Conservation (phyloP, 1,139 yeast genomes). For the Candida gigantensis region DNA sequence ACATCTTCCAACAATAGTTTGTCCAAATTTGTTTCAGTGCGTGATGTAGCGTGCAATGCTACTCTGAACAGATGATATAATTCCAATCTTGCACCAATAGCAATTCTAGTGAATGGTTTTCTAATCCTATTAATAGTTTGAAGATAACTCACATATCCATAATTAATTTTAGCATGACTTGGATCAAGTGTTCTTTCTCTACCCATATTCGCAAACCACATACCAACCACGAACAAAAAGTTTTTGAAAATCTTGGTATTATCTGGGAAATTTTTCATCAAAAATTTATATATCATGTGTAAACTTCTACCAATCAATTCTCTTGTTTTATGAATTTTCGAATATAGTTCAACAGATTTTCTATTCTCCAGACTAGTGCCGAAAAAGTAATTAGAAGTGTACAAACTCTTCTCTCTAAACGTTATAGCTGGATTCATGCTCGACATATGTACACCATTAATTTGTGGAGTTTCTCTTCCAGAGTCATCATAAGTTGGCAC, state of each 20-base stretch:
- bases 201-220: slow-evolving; percentile 87
- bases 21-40: slow-evolving; percentile 72
- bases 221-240: slow-evolving; percentile 64
- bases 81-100: slow-evolving; percentile 75
- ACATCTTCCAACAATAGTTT: slow-evolving; percentile 65
- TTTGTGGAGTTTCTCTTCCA: slow-evolving; percentile 42
- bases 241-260: slow-evolving; percentile 71
- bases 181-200: slow-evolving; percentile 65
- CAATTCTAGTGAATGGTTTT: slow-evolving; percentile 78
- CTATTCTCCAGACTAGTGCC: slow-evolving; percentile 52
- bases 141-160: slow-evolving; percentile 34
- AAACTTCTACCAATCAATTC: slow-evolving; percentile 65
- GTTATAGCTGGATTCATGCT: slow-evolving; percentile 51
- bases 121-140: slow-evolving; percentile 50
- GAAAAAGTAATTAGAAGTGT: slow-evolving; percentile 59
- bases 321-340: slow-evolving; percentile 63
- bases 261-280: slow-evolving; percentile 56
- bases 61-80: slow-evolving; percentile 77
- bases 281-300: slow-evolving; percentile 56
- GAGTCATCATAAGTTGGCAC: slow-evolving; percentile 24
- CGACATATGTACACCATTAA: slow-evolving; percentile 46
- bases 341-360: slow-evolving; percentile 52
- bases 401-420: slow-evolving; percentile 60
- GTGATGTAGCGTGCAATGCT: slow-evolving; percentile 70
- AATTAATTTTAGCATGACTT: slow-evolving; percentile 45